These are phyloP conservation scores for Gaeumannomyces sp. DNA, from an alignment of 2,329 filamentous ascomycete species.

Conservation along the genomic window DNA sequence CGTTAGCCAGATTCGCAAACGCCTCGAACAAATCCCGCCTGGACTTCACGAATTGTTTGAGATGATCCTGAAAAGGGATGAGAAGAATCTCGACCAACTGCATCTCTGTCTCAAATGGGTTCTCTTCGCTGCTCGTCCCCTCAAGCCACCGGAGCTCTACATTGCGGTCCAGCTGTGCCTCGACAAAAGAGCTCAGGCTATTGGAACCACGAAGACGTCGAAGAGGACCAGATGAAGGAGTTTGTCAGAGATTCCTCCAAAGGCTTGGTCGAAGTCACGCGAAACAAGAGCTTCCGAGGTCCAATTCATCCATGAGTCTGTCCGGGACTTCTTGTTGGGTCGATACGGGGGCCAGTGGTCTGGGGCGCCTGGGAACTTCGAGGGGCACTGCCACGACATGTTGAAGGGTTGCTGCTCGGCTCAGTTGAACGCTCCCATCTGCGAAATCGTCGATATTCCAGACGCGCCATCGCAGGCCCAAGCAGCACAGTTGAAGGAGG, in stretches of 20 bases:
- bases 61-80: constrained; percentile 43
- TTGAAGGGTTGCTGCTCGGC: constrained; percentile 37
- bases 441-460: not conserved
- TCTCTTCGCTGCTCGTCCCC: constrained; percentile 38
- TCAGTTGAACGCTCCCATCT: constrained; percentile 26
- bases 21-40: constrained; percentile 29
- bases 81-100: constrained; percentile 31
- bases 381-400: constrained; percentile 31
- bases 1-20: constrained; percentile 19
- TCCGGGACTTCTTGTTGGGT: constrained; percentile 39
- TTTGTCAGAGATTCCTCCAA: constrained; percentile 40
- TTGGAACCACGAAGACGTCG: constrained; percentile 14
- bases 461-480: not conserved
- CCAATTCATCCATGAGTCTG: constrained; percentile 50
- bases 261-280: constrained; percentile 40
- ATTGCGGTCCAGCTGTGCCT: constrained; percentile 28
- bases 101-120: constrained; percentile 46
- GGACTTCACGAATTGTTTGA: constrained; percentile 42
- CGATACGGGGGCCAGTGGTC: constrained; percentile 29
- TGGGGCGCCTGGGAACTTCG: constrained; percentile 25
- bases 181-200: constrained; percentile 8
- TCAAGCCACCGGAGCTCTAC: constrained; percentile 39
- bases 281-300: constrained; percentile 26
- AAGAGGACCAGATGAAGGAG: constrained; percentile 19
- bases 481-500: not conserved